Conservation (phyloP, 208 protist genomes). For the Porcisia deanei region DNA sequence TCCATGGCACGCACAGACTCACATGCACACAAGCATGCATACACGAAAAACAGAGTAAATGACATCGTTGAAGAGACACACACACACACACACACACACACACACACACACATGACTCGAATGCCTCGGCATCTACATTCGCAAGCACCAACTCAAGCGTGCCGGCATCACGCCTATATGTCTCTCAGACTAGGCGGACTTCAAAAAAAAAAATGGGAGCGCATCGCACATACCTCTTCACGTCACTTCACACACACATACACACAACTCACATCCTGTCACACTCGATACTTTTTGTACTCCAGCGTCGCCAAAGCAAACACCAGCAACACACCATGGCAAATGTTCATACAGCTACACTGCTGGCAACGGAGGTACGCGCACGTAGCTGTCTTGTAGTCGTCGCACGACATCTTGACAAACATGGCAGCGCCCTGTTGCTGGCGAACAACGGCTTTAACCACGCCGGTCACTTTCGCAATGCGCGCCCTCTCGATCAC, state of each 20-base stretch:
- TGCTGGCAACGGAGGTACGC: slow-evolving; percentile 13
- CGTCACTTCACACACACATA: no score
- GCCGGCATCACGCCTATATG: not conserved
- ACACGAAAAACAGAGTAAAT: not conserved
- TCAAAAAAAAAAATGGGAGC: no score
- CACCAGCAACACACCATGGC: slow-evolving; percentile 26
- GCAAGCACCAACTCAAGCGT: not conserved
- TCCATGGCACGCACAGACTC: no score
- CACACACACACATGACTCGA: not conserved
- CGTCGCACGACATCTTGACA: slow-evolving; percentile 16
- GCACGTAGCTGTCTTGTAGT: slow-evolving; percentile 24
- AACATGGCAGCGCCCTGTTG: not conserved
- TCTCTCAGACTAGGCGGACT: not conserved
- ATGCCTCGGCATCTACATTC: not conserved
- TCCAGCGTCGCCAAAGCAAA: slow-evolving; percentile 22
- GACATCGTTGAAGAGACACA: not conserved
- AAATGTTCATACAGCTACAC: slow-evolving; percentile 19
- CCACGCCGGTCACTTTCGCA: slow-evolving; percentile 12
- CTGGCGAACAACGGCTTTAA: not conserved
- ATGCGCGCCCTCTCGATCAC: slow-evolving; percentile 12
- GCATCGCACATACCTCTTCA: no score
- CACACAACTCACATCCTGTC: not conserved
- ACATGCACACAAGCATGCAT: no score
- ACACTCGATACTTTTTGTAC: slow-evolving; percentile 37
- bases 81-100: not conserved